phyloP scores from a whole-genome alignment of 1,284 basidiomycete species.

The Leccinum huronense region DNA sequence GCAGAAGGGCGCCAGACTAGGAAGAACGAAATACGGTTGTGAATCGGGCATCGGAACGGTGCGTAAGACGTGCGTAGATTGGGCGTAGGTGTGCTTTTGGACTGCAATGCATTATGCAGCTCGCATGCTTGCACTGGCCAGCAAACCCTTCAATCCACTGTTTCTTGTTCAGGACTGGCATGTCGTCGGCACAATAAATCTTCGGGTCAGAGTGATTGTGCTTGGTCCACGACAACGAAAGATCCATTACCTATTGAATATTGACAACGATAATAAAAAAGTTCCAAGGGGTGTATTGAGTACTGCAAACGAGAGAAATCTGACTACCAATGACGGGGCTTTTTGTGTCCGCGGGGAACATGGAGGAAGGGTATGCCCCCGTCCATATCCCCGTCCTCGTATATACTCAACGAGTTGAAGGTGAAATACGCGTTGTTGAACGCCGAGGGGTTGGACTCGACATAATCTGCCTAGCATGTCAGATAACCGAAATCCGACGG shows the following conservation, averaged over 20 bases:
- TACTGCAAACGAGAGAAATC: neutral
- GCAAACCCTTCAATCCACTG: constrained; percentile 50
- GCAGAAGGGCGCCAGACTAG: constrained; percentile 51
- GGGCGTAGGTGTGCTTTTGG: constrained; percentile 55
- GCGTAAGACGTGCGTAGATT: constrained; percentile 54
- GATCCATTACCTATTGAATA: neutral
- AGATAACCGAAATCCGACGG: neutral
- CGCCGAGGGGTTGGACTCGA: constrained; percentile 17
- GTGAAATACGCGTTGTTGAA: constrained; percentile 24
- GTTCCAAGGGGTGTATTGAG: neutral
- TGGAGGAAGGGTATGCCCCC: neutral
- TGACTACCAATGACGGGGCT: neutral
- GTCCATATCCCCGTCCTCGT: constrained; percentile 4
- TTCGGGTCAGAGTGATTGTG: neutral
- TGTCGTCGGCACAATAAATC: neutral
- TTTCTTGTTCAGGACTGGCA: neutral
- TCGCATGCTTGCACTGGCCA: constrained; percentile 65
- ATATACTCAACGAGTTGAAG: constrained; percentile 24
- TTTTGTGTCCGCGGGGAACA: neutral
- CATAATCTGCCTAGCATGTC: constrained; percentile 9
- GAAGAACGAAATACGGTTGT: constrained; percentile 53
- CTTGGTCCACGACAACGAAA: neutral
- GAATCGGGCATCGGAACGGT: constrained; percentile 46
- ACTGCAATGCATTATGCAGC: constrained; percentile 53
- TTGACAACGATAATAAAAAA: neutral